Conservation (phyloP, 148 eudicot species). For the Polygonum aviculare region DNA sequence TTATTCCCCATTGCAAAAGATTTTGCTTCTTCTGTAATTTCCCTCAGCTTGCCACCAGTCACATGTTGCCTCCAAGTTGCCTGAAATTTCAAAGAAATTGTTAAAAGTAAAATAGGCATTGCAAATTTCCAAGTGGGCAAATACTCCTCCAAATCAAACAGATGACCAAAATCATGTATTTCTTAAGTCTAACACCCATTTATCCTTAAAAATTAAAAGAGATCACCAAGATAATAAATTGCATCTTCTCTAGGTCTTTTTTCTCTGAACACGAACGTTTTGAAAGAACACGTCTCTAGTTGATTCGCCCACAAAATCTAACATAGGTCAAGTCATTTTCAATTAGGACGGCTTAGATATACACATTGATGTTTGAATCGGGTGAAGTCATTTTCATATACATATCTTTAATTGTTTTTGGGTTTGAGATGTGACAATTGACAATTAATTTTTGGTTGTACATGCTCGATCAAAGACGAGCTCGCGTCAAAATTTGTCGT, state of each 20-base stretch:
- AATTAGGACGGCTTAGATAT: too few relatives aligned
- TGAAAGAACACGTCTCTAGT: too few relatives aligned
- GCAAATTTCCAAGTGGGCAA: background rate
- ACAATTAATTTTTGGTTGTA: too few relatives aligned
- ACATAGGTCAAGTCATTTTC: too few relatives aligned
- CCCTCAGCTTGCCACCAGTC: conserved; percentile 95
- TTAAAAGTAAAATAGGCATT: background rate
- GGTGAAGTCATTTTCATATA: too few relatives aligned
- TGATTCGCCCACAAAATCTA: too few relatives aligned
- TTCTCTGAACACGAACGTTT: background rate
- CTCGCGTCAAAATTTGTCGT: too few relatives aligned
- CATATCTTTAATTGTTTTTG: too few relatives aligned
- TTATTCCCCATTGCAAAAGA: conserved; percentile 74
- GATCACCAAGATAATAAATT: background rate
- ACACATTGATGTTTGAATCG: too few relatives aligned
- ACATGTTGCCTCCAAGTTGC: conserved; percentile 95
- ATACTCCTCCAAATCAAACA: background rate
- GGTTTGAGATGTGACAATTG: too few relatives aligned
- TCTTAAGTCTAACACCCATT: background rate
- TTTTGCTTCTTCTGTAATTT: conserved; percentile 96
- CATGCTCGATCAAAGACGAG: too few relatives aligned
- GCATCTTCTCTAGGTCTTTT: background rate
- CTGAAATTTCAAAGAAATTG: conserved; percentile 28
- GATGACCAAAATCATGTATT: background rate
- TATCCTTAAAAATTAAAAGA: background rate